phyloP scores from a whole-genome alignment of 768 basidiomycete genomes.

The Leucocoprinus leucothites region DNA sequence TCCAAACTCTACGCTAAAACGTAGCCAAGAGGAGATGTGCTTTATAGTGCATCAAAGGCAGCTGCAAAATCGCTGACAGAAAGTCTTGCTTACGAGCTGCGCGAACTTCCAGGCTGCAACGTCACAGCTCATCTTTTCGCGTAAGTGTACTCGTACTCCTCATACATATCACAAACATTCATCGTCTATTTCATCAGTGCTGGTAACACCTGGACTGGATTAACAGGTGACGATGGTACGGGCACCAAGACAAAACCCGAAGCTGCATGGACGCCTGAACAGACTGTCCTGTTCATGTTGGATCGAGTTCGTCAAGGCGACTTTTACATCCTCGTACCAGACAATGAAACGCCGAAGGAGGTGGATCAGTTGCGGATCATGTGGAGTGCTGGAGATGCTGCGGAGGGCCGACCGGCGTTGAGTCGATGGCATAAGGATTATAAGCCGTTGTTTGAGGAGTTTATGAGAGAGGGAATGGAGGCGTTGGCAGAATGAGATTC shows the following conservation, averaged over 20 bases:
- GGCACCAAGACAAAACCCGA: slow-evolving; percentile 52
- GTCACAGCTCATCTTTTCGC: slow-evolving; percentile 92
- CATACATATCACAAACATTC: background rate
- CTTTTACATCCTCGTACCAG: slow-evolving; percentile 93
- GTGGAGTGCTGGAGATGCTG: slow-evolving; percentile 85
- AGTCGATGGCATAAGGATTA: slow-evolving; percentile 83
- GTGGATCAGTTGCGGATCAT: slow-evolving; percentile 85
- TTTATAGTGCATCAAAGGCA: slow-evolving; percentile 74
- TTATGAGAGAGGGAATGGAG: slow-evolving; percentile 58
- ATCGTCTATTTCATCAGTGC: slow-evolving; percentile 45
- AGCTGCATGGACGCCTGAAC: slow-evolving; percentile 88
- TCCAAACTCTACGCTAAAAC: background rate
- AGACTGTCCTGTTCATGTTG: slow-evolving; percentile 86
- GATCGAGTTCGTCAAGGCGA: slow-evolving; percentile 78
- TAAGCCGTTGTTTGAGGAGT: slow-evolving; percentile 76
- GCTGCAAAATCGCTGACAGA: slow-evolving; percentile 66
- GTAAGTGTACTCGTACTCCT: slow-evolving; percentile 43
- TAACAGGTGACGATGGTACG: slow-evolving; percentile 45
- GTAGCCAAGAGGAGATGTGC: slow-evolving; percentile 67
- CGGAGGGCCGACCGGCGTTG: slow-evolving; percentile 83
- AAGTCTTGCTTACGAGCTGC: slow-evolving; percentile 67
- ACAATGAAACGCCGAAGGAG: slow-evolving; percentile 81
- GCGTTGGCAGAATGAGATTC: slow-evolving; percentile 21
- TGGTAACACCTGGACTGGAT: slow-evolving; percentile 81
- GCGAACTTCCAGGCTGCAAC: slow-evolving; percentile 56